Percentiles rank a stretch among this genome's conserved stretches.
Conservation (phyloP, 805 yeast genomes). For the Metschnikowia rubicola region DNA sequence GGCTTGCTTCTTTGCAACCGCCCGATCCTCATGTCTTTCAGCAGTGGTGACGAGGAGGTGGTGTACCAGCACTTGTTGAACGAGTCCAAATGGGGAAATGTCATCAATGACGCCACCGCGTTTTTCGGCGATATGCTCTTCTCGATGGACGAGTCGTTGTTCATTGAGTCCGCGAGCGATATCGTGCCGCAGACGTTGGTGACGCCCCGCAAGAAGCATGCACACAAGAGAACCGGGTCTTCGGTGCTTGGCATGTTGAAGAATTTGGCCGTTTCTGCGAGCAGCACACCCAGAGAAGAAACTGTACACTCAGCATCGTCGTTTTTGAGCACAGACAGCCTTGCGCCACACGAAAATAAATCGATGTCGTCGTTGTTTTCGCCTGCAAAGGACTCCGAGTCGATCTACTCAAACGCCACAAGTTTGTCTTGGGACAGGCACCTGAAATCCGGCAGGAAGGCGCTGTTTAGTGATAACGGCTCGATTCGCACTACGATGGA, state of each 20-base stretch:
- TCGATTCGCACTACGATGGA: conserved; percentile 11
- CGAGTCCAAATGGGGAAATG: conserved; percentile 43
- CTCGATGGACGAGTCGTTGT: conserved; percentile 34
- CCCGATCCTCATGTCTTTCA: conserved; percentile 35
- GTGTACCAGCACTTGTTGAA: conserved; percentile 42
- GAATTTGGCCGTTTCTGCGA: conserved; percentile 21
- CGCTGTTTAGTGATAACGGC: conserved; percentile 11
- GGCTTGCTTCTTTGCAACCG: conserved; percentile 50
- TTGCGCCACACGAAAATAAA: conserved; percentile 11
- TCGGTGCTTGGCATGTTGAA: conserved; percentile 31
- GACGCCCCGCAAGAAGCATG: conserved; percentile 3
- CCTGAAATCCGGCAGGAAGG: conserved; percentile 2
- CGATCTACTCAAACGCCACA: conserved; percentile 28
- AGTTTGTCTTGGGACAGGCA: conserved; percentile 15
- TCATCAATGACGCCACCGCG: conserved; percentile 32
- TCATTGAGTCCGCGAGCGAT: conserved; percentile 9
- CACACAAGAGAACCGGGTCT: conserved; percentile 14
- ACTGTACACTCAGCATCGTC: conserved; percentile 10
- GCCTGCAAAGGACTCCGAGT: conserved; percentile 19
- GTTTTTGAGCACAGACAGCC: conserved; percentile 6
- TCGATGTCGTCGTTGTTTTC: conserved; percentile 25
- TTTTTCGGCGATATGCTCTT: conserved; percentile 39
- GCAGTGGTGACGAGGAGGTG: conserved; percentile 39
- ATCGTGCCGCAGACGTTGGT: conserved; percentile 2
- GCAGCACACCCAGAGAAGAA: conserved; percentile 12